phyloP scores from a whole-genome alignment of 768 basidiomycete genomes.

The Mycena haematopus region DNA sequence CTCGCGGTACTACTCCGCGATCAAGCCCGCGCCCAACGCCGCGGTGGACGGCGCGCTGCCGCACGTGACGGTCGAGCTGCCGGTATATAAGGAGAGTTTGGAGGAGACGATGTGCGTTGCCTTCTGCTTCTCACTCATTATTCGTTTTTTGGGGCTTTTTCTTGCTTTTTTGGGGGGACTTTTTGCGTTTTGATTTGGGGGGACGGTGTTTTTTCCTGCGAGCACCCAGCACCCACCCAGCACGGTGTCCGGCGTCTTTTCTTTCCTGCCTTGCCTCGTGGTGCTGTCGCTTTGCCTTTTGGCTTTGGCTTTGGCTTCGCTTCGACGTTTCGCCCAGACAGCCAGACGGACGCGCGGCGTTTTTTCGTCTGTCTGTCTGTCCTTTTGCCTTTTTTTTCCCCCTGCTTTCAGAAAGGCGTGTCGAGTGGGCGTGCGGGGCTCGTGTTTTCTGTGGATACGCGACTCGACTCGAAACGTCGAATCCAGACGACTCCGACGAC shows the following conservation, averaged over 20 bases:
- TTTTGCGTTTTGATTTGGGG: conserved; percentile 4
- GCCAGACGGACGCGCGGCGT: no score
- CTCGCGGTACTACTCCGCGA: conserved; percentile 81
- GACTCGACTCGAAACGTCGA: no score
- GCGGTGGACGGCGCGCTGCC: conserved; percentile 70
- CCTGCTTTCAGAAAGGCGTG: no score
- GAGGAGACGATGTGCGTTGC: conserved; percentile 78
- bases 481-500: no score
- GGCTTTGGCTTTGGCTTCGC: not conserved
- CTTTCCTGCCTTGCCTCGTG: no score
- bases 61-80: conserved; percentile 82
- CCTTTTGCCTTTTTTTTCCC: not conserved
- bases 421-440: no score
- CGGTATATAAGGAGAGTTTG: conserved; percentile 87
- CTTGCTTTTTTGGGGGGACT: not conserved
- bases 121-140: not conserved
- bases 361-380: not conserved
- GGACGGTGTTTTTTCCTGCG: no score
- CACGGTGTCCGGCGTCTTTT: no score
- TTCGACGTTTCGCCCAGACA: no score
- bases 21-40: conserved; percentile 63
- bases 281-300: conserved; percentile 6
- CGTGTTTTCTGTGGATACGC: no score
- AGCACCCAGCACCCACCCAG: no score
- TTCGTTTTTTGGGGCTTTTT: not conserved